Percentiles rank a stretch among this genome's conserved stretches.
Evolutionary conservation across 495 filamentous ascomycete genomes (phyloP).

Genomic region (Aspergillus heteromorphus): DNA sequence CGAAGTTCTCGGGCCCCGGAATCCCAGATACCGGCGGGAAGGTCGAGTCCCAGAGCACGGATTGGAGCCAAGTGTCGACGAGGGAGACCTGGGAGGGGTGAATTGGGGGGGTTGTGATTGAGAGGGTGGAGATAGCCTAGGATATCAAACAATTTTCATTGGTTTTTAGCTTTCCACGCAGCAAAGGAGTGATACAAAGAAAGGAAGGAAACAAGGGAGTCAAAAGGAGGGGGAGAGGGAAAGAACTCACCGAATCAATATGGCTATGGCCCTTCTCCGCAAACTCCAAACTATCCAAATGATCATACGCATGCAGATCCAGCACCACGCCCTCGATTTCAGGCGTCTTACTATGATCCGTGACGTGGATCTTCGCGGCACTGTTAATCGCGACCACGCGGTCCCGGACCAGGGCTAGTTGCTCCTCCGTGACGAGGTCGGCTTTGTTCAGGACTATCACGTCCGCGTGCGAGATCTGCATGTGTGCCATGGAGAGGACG

Average conservation of each 20-base stretch:
- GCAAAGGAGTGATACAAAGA: too few species aligned
- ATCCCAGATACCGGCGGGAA: constrained; percentile 37
- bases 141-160: too few species aligned
- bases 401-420: constrained; percentile 58
- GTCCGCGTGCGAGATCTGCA: constrained; percentile 97
- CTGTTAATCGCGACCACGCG: constrained; percentile 82
- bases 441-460: constrained; percentile 90
- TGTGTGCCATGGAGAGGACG: constrained; percentile 80
- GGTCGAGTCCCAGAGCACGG: constrained; percentile 72
- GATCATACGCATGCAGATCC: constrained; percentile 90
- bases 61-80: constrained; percentile 79
- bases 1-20: constrained; percentile 39
- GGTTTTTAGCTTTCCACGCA: too few species aligned
- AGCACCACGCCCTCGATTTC: constrained; percentile 78
- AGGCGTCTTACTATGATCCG: constrained; percentile 71
- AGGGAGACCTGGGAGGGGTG: constrained; percentile 43
- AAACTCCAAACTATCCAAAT: constrained; percentile 62
- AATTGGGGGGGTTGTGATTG: constrained; percentile 58
- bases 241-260: constrained; percentile 67
- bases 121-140: constrained; percentile 83
- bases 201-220: neutral
- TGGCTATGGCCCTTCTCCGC: constrained; percentile 66
- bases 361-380: constrained; percentile 77
- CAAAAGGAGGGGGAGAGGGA: neutral
- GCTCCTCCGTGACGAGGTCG: constrained; percentile 70